A percentile compares a stretch with the other conserved stretches of the same genome.
Evolutionary conservation across 345 rosid species (phyloP).

Genomic region (Camelina laxa): DNA sequence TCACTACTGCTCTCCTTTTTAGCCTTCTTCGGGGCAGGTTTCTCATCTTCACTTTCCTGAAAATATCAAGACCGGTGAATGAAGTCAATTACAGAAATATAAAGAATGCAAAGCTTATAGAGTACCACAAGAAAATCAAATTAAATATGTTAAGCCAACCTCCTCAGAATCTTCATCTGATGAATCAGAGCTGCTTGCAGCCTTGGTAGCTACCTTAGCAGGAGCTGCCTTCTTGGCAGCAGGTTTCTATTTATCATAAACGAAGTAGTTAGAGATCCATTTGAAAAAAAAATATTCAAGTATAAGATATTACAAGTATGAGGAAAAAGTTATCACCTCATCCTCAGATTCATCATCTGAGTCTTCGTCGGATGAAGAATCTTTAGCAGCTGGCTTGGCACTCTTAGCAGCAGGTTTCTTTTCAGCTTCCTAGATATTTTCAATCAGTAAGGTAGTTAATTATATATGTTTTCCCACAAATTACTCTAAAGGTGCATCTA

Average conservation of each 20-base stretch:
- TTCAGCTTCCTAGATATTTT: slow-evolving; percentile 42
- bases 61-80: not conserved
- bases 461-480: too few species aligned
- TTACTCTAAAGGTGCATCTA: too few species aligned
- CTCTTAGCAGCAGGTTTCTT: slow-evolving; percentile 39
- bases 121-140: not conserved
- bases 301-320: not conserved
- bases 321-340: slow-evolving; percentile 29
- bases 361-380: slow-evolving; percentile 39
- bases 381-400: slow-evolving; percentile 47
- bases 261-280: not conserved
- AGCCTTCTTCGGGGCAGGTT: slow-evolving; percentile 55
- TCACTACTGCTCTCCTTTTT: slow-evolving; percentile 59
- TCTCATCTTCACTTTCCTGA: slow-evolving; percentile 56
- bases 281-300: not conserved
- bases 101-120: not conserved
- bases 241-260: slow-evolving; percentile 35
- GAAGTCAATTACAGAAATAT: not conserved
- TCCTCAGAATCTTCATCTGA: slow-evolving; percentile 48
- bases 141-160: slow-evolving; percentile 2
- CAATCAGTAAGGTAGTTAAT: not conserved
- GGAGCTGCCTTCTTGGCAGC: slow-evolving; percentile 45
- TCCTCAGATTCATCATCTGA: slow-evolving; percentile 47
- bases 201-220: slow-evolving; percentile 36
- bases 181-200: slow-evolving; percentile 41